Conservation (phyloP, 2,329 filamentous ascomycete species). For the Metarhizium robertsii region DNA sequence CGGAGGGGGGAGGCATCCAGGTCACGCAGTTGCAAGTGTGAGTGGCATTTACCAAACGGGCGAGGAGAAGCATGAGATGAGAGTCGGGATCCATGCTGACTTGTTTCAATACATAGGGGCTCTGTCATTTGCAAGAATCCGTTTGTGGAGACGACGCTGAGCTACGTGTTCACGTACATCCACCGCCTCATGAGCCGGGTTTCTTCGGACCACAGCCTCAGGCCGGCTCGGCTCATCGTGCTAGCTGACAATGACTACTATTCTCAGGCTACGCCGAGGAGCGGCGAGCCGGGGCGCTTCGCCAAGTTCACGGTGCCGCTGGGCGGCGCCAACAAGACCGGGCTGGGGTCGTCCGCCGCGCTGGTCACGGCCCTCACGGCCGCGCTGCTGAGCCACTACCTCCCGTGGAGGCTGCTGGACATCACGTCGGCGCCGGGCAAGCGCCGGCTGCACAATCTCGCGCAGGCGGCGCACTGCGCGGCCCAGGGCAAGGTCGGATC, state of each 20-base stretch:
- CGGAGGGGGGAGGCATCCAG: constrained; percentile 67
- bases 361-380: constrained; percentile 82
- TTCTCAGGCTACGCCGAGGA: constrained; percentile 44
- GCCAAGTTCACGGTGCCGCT: constrained; percentile 69
- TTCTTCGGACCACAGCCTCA: constrained; percentile 41
- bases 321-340: constrained; percentile 81
- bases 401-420: constrained; percentile 48
- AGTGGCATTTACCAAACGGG: constrained; percentile 27
- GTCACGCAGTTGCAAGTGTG: constrained; percentile 73
- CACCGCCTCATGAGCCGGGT: constrained; percentile 29
- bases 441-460: constrained; percentile 75
- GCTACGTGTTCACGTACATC: constrained; percentile 81
- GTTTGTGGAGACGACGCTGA: constrained; percentile 87
- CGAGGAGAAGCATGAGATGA: neutral
- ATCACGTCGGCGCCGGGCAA: constrained; percentile 43
- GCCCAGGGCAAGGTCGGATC: constrained; percentile 95
- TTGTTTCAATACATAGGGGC: constrained; percentile 32
- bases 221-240: constrained; percentile 69
- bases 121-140: constrained; percentile 50
- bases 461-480: constrained; percentile 87
- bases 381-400: constrained; percentile 67
- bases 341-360: constrained; percentile 87
- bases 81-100: constrained; percentile 34
- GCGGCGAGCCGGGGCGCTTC: constrained; percentile 45
- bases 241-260: constrained; percentile 97